Conservation (phyloP, 1,139 yeast genomes). For the Wickerhamomyces sp. region DNA sequence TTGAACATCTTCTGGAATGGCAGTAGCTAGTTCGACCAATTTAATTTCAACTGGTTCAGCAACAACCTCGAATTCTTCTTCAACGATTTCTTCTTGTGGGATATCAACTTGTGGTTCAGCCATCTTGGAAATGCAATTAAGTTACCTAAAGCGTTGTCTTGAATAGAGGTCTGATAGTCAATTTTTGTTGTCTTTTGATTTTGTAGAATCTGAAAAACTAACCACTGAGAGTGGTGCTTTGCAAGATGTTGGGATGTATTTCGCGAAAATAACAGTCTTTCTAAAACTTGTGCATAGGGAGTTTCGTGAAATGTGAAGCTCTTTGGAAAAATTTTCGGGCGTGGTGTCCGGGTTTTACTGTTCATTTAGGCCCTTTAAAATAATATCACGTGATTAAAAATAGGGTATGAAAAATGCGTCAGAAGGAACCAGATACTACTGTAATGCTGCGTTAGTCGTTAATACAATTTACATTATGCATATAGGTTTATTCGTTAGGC, state of each 20-base stretch:
- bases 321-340: not conserved
- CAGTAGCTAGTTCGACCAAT: slow-evolving; percentile 85
- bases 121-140: slow-evolving; percentile 17
- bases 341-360: no score
- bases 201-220: slow-evolving; percentile 3
- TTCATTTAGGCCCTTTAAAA: no score
- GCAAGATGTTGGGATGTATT: slow-evolving; percentile 1
- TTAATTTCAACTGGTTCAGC: slow-evolving; percentile 68
- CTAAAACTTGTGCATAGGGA: no score
- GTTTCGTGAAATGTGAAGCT: not conserved
- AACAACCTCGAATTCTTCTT: slow-evolving; percentile 41
- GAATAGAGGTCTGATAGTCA: not conserved
- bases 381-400: no score
- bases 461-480: no score
- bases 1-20: slow-evolving; percentile 95
- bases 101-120: slow-evolving; percentile 27
- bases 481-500: slow-evolving; percentile 34
- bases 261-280: not conserved
- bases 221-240: not conserved
- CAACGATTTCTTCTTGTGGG: slow-evolving; percentile 26
- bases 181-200: not conserved
- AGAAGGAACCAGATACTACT: no score
- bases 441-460: no score
- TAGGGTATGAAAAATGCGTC: no score
- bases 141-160: slow-evolving; percentile 1